phyloP scores from a whole-genome alignment of 2,329 filamentous ascomycete species.

The Beauveria brongniartii region DNA sequence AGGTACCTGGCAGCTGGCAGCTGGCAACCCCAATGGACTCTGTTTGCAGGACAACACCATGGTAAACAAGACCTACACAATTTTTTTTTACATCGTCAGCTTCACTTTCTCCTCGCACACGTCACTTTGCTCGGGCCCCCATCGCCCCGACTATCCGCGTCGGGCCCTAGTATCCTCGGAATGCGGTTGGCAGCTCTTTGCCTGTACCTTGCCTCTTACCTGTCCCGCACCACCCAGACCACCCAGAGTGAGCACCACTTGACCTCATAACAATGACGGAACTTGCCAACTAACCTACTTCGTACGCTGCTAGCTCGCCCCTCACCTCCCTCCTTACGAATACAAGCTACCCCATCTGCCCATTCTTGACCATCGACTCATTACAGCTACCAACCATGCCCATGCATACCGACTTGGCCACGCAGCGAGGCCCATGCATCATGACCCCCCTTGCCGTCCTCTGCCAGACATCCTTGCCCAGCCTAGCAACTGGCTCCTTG shows the following conservation, averaged over 20 bases:
- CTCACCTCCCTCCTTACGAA: slow-evolving; percentile 1
- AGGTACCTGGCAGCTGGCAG: neutral
- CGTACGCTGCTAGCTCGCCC: slow-evolving; percentile 1
- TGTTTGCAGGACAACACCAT: slow-evolving; percentile 1
- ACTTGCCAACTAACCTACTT: neutral
- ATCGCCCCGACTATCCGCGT: neutral
- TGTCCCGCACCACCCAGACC: neutral
- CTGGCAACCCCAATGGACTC: neutral
- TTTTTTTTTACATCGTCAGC: neutral
- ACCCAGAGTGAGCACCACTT: neutral
- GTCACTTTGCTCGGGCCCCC: neutral
- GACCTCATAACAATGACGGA: slow-evolving; percentile 8
- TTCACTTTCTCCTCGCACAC: neutral
- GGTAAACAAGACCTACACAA: neutral
- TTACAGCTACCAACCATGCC: neutral
- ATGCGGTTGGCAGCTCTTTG: neutral
- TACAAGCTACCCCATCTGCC: neutral
- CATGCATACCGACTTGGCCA: slow-evolving; percentile 4
- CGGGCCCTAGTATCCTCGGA: neutral
- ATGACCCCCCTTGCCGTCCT: neutral
- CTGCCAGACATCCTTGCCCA: neutral
- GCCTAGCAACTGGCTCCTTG: neutral
- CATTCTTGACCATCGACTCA: slow-evolving; percentile 4
- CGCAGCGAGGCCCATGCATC: slow-evolving; percentile 6
- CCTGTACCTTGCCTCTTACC: neutral